Evolutionary conservation across 1,139 yeast genomes (phyloP).

Genomic region (Yamadazyma diospyri): DNA sequence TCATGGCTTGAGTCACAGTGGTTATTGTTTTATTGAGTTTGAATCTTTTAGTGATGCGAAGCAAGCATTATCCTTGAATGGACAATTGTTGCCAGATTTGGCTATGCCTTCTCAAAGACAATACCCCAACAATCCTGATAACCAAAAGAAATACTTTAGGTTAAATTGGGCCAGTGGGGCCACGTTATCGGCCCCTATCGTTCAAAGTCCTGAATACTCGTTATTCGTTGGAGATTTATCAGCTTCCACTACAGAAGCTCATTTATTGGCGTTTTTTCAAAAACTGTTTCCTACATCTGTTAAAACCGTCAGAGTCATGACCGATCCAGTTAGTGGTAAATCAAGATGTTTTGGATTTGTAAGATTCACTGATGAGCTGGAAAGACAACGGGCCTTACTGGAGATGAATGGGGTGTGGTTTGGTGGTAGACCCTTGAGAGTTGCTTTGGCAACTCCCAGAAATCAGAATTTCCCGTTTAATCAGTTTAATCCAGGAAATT

Average conservation of each 20-base stretch:
- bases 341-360: slow-evolving; percentile 78
- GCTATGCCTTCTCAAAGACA: slow-evolving; percentile 47
- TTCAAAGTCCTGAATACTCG: slow-evolving; percentile 54
- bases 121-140: slow-evolving; percentile 43
- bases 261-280: slow-evolving; percentile 63
- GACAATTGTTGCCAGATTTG: slow-evolving; percentile 57
- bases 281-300: slow-evolving; percentile 58
- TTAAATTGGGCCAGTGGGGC: slow-evolving; percentile 77
- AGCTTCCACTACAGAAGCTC: slow-evolving; percentile 70
- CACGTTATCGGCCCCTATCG: slow-evolving; percentile 49
- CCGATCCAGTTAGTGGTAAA: slow-evolving; percentile 71
- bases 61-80: slow-evolving; percentile 60
- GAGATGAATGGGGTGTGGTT: slow-evolving; percentile 77
- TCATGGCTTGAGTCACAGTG: slow-evolving; percentile 50
- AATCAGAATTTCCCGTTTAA: slow-evolving; percentile 16
- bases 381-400: slow-evolving; percentile 58
- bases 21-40: slow-evolving; percentile 74
- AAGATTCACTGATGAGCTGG: slow-evolving; percentile 59
- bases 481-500: slow-evolving; percentile 1
- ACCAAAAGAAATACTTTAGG: slow-evolving; percentile 59
- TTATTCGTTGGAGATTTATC: slow-evolving; percentile 78
- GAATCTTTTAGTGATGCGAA: slow-evolving; percentile 62
- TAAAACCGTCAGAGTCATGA: slow-evolving; percentile 67
- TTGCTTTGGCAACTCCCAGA: slow-evolving; percentile 66
- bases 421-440: slow-evolving; percentile 71